Percentiles rank a stretch among this genome's conserved stretches.
Evolutionary conservation across 805 yeast genomes (phyloP).

Genomic region (Lipomyces lipofer): DNA sequence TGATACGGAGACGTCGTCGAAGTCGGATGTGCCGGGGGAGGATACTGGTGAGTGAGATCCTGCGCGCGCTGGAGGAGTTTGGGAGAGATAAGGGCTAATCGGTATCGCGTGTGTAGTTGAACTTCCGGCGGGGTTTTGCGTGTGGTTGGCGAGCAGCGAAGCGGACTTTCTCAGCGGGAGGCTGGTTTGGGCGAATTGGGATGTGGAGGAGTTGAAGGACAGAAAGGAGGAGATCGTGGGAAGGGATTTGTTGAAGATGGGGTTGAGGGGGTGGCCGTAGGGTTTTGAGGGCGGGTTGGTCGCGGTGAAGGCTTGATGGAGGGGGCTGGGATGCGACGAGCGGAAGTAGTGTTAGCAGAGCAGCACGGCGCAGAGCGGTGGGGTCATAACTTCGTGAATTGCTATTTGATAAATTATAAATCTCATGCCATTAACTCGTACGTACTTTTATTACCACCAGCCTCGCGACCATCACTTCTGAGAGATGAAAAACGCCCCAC

Average conservation of each 20-base stretch:
- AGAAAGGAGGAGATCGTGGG: neutral
- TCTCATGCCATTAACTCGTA: too few relatives aligned
- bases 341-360: too few relatives aligned
- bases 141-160: slow-evolving; percentile 3
- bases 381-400: too few relatives aligned
- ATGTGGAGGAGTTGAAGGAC: neutral
- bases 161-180: neutral
- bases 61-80: too few relatives aligned
- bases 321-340: too few relatives aligned
- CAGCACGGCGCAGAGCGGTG: too few relatives aligned
- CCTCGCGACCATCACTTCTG: too few relatives aligned
- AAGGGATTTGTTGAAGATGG: slow-evolving; percentile 1
- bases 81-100: neutral
- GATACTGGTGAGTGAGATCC: neutral
- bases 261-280: slow-evolving; percentile 1
- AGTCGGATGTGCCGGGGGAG: slow-evolving; percentile 3
- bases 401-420: too few relatives aligned
- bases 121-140: slow-evolving; percentile 1
- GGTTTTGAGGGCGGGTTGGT: neutral
- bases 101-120: neutral
- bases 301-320: too few relatives aligned
- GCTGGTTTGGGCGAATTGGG: slow-evolving; percentile 2
- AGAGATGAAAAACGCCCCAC: too few relatives aligned
- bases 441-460: too few relatives aligned
- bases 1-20: neutral